A percentile compares a stretch with the other conserved stretches of the same genome.
phyloP scores from a whole-genome alignment of 192 early-diverging fungal genomes.

The Globomyces pollinis-pini region DNA sequence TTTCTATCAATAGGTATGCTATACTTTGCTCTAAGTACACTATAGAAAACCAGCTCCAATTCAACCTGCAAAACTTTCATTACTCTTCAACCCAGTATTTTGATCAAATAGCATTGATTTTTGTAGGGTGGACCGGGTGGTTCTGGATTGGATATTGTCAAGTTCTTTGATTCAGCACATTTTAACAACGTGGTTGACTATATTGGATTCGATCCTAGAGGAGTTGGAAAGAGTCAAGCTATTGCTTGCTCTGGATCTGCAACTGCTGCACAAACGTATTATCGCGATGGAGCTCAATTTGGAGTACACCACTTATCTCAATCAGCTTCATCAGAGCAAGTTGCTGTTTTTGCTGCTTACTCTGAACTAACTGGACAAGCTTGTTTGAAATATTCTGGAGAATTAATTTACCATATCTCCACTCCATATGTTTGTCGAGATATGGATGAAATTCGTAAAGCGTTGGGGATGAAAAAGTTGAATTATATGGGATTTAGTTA shows the following conservation, averaged over 20 bases:
- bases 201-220: slow-evolving; percentile 10
- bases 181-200: slow-evolving; percentile 23
- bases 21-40: not conserved
- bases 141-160: slow-evolving; percentile 19
- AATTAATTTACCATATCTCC: slow-evolving; percentile 10
- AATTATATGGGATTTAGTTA: slow-evolving; percentile 27
- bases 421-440: slow-evolving; percentile 26
- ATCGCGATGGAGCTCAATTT: not conserved
- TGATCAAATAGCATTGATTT: not conserved
- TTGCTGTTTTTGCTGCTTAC: not conserved
- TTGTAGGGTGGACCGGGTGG: slow-evolving; percentile 36
- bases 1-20: not conserved
- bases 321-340: not conserved
- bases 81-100: slow-evolving; percentile 22
- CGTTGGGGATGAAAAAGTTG: slow-evolving; percentile 14
- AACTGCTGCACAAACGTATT: not conserved
- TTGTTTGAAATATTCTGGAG: slow-evolving; percentile 4
- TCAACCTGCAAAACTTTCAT: not conserved
- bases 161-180: no score
- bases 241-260: not conserved
- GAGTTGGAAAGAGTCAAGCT: slow-evolving; percentile 12
- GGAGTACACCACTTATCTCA: no score
- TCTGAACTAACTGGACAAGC: not conserved
- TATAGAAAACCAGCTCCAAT: slow-evolving; percentile 4
- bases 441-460: slow-evolving; percentile 23